Evolutionary conservation across 2,329 filamentous ascomycete species (phyloP).

Genomic region (Cordyceps javanica): DNA sequence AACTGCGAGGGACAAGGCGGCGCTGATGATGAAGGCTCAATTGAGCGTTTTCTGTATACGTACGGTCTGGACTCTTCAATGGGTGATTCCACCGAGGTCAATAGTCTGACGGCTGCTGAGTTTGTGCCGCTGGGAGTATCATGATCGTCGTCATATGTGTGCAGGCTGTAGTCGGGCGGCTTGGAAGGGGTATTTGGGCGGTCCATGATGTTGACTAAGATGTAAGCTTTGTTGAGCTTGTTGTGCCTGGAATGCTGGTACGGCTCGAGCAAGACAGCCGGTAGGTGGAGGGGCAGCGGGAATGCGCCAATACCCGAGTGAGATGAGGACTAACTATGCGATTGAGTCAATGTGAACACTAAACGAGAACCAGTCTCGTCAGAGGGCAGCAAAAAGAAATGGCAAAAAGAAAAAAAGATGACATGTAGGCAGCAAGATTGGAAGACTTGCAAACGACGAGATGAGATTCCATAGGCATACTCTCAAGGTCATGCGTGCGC

Average conservation of each 20-base stretch:
- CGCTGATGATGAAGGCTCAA: conserved; percentile 14
- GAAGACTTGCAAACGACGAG: not conserved
- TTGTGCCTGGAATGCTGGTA: conserved; percentile 23
- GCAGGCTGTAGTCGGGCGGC: conserved; percentile 53
- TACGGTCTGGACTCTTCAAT: conserved; percentile 45
- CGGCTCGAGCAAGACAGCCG: conserved; percentile 8
- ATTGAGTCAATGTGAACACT: not conserved
- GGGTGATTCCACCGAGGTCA: conserved; percentile 57
- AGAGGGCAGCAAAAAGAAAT: not conserved
- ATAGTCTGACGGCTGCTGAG: conserved; percentile 50
- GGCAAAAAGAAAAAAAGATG: not conserved
- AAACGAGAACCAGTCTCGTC: conserved; percentile 8
- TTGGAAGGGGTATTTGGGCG: conserved; percentile 43
- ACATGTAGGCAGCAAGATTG: conserved; percentile 3
- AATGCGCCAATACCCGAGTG: not conserved
- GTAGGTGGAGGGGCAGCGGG: conserved; percentile 2
- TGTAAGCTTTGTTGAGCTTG: conserved; percentile 8
- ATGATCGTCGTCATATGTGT: conserved; percentile 51
- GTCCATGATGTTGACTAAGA: conserved; percentile 35
- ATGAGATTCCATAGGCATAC: not conserved
- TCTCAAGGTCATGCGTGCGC: not conserved
- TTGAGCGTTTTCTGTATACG: conserved; percentile 30
- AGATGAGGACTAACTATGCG: not conserved
- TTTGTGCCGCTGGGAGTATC: conserved; percentile 42
- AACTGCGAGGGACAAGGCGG: not conserved